Conservation (phyloP, 805 yeast species). For the Lachancea meyersii region DNA sequence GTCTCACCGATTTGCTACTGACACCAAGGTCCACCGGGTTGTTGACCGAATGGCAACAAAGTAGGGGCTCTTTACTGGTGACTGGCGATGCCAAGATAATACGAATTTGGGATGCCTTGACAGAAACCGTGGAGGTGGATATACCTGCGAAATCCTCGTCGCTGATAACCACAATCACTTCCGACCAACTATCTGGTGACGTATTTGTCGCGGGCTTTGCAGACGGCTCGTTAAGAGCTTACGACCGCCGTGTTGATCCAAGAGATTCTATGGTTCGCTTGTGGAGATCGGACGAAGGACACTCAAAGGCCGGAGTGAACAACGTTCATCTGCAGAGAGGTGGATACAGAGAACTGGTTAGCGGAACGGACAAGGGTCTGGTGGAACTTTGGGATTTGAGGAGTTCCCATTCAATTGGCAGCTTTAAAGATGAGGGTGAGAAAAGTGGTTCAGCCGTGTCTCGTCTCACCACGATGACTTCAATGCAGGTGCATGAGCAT, state of each 20-base stretch:
- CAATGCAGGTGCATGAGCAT: slow-evolving; percentile 86
- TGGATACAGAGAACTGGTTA: slow-evolving; percentile 81
- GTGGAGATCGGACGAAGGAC: slow-evolving; percentile 45
- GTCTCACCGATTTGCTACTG: slow-evolving; percentile 74
- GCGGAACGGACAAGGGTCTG: slow-evolving; percentile 76
- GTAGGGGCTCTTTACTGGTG: slow-evolving; percentile 81
- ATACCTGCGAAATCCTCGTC: slow-evolving; percentile 88
- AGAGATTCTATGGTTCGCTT: slow-evolving; percentile 78
- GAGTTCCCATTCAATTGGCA: slow-evolving; percentile 57
- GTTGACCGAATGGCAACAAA: slow-evolving; percentile 94
- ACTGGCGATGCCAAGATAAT: slow-evolving; percentile 94
- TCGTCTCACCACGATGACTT: slow-evolving; percentile 40
- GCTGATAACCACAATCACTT: slow-evolving; percentile 81
- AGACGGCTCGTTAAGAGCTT: slow-evolving; percentile 82
- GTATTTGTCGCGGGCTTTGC: slow-evolving; percentile 86
- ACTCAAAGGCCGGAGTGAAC: slow-evolving; percentile 50
- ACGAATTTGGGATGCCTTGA: slow-evolving; percentile 93
- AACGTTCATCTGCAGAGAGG: slow-evolving; percentile 96
- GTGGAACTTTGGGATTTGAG: slow-evolving; percentile 91
- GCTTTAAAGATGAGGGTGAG: slow-evolving; percentile 48
- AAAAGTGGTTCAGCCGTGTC: slow-evolving; percentile 24
- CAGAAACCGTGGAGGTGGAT: slow-evolving; percentile 79
- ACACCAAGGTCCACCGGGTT: slow-evolving; percentile 80
- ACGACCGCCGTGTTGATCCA: slow-evolving; percentile 81
- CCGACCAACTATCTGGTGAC: slow-evolving; percentile 94